Base-by-base conservation (phyloP, 805 yeast species). In the Wickerhamia fluorescens region DNA sequence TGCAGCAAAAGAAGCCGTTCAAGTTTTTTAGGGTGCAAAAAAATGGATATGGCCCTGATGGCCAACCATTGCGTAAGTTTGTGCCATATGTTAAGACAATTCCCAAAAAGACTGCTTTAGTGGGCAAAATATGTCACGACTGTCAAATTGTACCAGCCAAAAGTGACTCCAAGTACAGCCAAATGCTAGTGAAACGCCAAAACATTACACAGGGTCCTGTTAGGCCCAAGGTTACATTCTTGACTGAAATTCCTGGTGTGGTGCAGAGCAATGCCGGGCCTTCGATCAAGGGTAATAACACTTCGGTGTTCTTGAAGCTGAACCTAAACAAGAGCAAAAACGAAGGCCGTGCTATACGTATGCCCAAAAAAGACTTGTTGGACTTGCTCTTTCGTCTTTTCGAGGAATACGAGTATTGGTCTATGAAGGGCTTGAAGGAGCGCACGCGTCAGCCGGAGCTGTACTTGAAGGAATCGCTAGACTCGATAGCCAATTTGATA, bases 321-420 rank as follows among this genome's bases (percentile, higher is more conserved):
- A 55, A 35, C 30, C 42, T 36, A 28, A 53, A 38, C 38, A 60
- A 53, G 52, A 63, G 63, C 33, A 76, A 70, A 41, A 72, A 67
- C 40, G 94, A 84, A 41, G 94, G 92, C 29, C 79, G 94, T 49
- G 94, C 96, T 19, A 85, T 83, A 41, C 75, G 98, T 53, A 84
- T 92, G 80, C 95, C 95, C 21, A 78, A 84, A 61, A 85, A 83
- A 52, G 96, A 87, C 39, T 71, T 92, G 34, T 71, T 89, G 68
- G 96, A 88, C 56, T 61, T 84, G 41, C 61, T 92, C 42, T 92
- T 92, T 73, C 72, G 81, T 43, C 66, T 89, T 45, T 92, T 92
- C 56, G 96, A 87, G 55, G 94, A 88, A 53, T 86, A 82, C 53
- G 96, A 89, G 51, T 92, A 88, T 56, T 92, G 98, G 98, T 78